Conservation (phyloP, 2,329 filamentous ascomycete species). For the Didymella glomerata region DNA sequence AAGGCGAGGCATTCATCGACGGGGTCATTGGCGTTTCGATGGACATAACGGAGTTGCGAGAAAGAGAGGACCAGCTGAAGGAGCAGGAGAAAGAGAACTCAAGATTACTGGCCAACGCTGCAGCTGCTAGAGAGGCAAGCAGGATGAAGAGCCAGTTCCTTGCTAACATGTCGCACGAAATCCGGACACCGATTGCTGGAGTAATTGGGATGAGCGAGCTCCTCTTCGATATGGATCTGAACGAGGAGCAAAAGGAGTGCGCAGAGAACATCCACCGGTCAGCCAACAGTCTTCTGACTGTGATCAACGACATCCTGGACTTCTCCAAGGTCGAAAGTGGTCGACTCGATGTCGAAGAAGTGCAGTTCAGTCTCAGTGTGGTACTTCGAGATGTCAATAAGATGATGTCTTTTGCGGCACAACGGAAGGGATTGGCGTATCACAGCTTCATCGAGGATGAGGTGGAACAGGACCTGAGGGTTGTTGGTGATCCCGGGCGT, state of each 20-base stretch:
- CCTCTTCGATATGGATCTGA: slow-evolving; percentile 71
- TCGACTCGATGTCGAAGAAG: slow-evolving; percentile 78
- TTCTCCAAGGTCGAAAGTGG: slow-evolving; percentile 88
- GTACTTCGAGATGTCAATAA: slow-evolving; percentile 82
- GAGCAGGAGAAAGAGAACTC: slow-evolving; percentile 74
- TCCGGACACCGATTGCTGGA: slow-evolving; percentile 79
- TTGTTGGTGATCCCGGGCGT: slow-evolving; percentile 85
- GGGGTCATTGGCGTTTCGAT: slow-evolving; percentile 82
- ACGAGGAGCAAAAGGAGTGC: slow-evolving; percentile 76
- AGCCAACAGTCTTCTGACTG: slow-evolving; percentile 80
- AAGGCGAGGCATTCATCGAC: slow-evolving; percentile 65
- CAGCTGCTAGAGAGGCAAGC: slow-evolving; percentile 81
- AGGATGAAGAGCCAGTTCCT: slow-evolving; percentile 82
- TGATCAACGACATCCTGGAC: slow-evolving; percentile 91
- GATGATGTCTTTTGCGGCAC: slow-evolving; percentile 86
- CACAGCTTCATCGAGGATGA: slow-evolving; percentile 69
- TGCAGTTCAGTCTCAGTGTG: slow-evolving; percentile 78
- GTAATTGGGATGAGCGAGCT: slow-evolving; percentile 83
- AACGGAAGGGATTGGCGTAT: slow-evolving; percentile 79
- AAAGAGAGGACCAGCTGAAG: slow-evolving; percentile 69
- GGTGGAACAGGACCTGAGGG: slow-evolving; percentile 73
- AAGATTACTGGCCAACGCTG: slow-evolving; percentile 75
- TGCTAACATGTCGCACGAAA: slow-evolving; percentile 84
- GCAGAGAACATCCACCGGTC: slow-evolving; percentile 81
- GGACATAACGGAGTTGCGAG: slow-evolving; percentile 77